Conservation (phyloP, 2,329 filamentous ascomycete genomes). For the Cordyceps tenuipes region DNA sequence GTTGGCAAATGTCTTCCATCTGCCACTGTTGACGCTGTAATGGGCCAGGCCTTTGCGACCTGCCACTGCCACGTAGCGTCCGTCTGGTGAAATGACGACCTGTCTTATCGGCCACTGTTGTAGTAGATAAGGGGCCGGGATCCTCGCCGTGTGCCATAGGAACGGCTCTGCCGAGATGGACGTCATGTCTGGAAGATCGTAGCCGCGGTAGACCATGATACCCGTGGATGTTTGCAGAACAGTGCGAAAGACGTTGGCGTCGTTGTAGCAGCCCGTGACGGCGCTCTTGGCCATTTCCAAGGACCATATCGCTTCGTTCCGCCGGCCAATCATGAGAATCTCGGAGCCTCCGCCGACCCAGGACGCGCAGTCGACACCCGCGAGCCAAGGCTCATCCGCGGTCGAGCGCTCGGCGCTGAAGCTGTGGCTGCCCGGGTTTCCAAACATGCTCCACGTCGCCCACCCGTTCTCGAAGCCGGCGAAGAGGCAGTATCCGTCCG, state of each 20-base stretch:
- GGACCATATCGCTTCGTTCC: constrained; percentile 73
- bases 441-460: constrained; percentile 96
- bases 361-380: constrained; percentile 64
- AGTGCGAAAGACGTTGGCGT: constrained; percentile 82
- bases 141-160: constrained; percentile 88
- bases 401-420: constrained; percentile 58
- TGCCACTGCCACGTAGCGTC: constrained; percentile 92
- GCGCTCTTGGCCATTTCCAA: constrained; percentile 91
- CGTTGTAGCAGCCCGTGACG: constrained; percentile 83
- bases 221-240: constrained; percentile 81
- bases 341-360: constrained; percentile 89
- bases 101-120: constrained; percentile 91
- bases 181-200: constrained; percentile 82
- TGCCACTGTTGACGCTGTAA: constrained; percentile 87
- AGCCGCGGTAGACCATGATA: constrained; percentile 87
- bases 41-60: constrained; percentile 85
- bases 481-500: constrained; percentile 93
- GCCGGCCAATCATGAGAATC: constrained; percentile 62
- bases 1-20: constrained; percentile 92
- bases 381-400: constrained; percentile 74
- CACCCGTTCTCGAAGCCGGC: constrained; percentile 88
- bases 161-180: constrained; percentile 87
- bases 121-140: constrained; percentile 75
- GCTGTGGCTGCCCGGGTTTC: constrained; percentile 77
- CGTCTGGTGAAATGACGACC: constrained; percentile 82